Evolutionary conservation across 768 basidiomycete species (phyloP).

Genomic region (Phanerochaete sordida): DNA sequence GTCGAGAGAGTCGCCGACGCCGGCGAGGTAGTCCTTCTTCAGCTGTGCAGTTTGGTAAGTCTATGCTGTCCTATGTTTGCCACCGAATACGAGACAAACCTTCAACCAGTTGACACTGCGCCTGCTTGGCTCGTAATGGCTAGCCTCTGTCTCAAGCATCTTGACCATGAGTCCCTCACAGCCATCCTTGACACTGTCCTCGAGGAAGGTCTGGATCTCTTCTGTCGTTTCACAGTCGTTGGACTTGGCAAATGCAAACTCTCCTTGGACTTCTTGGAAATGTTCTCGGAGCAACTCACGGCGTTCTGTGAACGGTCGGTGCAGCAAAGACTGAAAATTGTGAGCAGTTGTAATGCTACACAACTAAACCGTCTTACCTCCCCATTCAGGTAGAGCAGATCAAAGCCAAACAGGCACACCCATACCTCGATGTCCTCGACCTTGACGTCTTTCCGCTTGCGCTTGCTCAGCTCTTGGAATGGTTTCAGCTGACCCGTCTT

Average conservation of each 20-base stretch:
- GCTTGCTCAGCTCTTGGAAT: constrained; percentile 93
- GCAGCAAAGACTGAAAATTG: constrained; percentile 69
- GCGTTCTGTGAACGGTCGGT: constrained; percentile 69
- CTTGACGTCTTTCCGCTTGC: constrained; percentile 97
- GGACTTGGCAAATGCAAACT: constrained; percentile 91
- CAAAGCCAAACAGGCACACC: constrained; percentile 96
- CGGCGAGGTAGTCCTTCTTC: constrained; percentile 97
- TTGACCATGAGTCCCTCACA: constrained; percentile 99
- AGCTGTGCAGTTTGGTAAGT: constrained; percentile 47
- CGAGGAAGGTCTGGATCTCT: constrained; percentile 91
- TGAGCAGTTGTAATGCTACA: constrained; percentile 1
- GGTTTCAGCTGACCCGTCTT: constrained; percentile 85
- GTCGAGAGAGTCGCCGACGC: constrained; percentile 95
- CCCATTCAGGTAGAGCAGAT: constrained; percentile 94
- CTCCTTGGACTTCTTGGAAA: constrained; percentile 79
- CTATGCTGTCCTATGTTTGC: neutral
- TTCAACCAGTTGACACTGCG: constrained; percentile 98
- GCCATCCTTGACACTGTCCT: constrained; percentile 96
- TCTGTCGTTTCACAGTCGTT: constrained; percentile 88
- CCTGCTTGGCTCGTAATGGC: constrained; percentile 93
- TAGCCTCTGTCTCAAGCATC: constrained; percentile 90
- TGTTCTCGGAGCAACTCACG: constrained; percentile 73
- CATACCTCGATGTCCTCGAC: constrained; percentile 96
- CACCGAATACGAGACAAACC: constrained; percentile 39
- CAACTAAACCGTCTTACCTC: constrained; percentile 56